Base-by-base conservation (phyloP, 2,329 filamentous ascomycete species). In the Colletotrichum simmondsii region DNA sequence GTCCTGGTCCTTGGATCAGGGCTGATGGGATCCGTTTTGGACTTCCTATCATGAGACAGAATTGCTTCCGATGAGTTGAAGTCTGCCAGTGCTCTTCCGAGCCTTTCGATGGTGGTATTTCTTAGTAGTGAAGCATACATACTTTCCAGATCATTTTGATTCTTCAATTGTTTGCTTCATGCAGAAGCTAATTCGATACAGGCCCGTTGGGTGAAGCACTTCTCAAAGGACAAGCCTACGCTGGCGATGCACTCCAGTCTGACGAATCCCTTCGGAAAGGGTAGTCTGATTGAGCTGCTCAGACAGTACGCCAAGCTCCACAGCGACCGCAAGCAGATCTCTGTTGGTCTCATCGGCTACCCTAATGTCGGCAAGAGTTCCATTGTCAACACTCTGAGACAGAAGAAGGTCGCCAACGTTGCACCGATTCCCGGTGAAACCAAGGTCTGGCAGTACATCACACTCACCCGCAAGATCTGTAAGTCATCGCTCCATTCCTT, bases 101-200 rank as follows among this genome's bases (percentile, higher is more conserved):
- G 65, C 72, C 69, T 75, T 42, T 54, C 26, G n/a, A 59, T 95
- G 92, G 93, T 91, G 90, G 90, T 90, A 74, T 88, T 94, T 98
- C 97, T 97, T 99, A 99, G 97, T 98, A 93, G 94, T 93, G 94
- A 94, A 93, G 93, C 95, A 96, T 90, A 99, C 86, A 88, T 85
- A 78, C 79, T 76, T 69, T 77, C 64, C 77, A 59, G 76, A 79
- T 74, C 19, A 16, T 72, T 49, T 69, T 54, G 49, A 46, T 58
- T 69, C 19, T 56, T 67, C 53, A 35, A 32, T 71, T 53, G 10
- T 70, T 60, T 73, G 61, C 59, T 66, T 66, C 26, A 68, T 70
- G 61, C 65, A 32, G 24, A 68, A 77, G 75, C 82, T 83, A 75
- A 77, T 73, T 65, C 74, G 77, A 58, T 77, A 78, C 81, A 98